A percentile compares a stretch with the other conserved stretches of the same genome.
Conservation (phyloP, 1,284 basidiomycete species). For the Psilocybe mexicana region DNA sequence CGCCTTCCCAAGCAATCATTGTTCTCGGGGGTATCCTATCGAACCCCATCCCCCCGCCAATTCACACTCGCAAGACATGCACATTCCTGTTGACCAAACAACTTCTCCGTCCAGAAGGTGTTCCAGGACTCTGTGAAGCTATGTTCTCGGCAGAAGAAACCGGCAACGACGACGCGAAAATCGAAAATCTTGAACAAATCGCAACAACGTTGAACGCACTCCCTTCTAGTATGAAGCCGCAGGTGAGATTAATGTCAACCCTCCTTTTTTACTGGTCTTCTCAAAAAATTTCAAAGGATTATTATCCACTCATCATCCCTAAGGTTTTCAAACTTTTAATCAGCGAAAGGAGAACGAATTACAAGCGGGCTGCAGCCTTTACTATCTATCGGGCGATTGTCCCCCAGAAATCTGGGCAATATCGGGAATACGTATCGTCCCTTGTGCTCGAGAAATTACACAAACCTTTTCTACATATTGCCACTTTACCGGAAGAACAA, state of each 20-base stretch:
- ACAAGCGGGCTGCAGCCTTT: slow-evolving; percentile 68
- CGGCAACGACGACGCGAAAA: slow-evolving; percentile 47
- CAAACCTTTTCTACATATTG: slow-evolving; percentile 32
- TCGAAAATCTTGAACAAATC: slow-evolving; percentile 71
- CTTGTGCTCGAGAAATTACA: slow-evolving; percentile 34
- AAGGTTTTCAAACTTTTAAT: slow-evolving; percentile 48
- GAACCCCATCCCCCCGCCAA: slow-evolving; percentile 38
- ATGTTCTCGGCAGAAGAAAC: slow-evolving; percentile 64
- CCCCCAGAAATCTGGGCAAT: slow-evolving; percentile 27
- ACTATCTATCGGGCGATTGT: slow-evolving; percentile 64
- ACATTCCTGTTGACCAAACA: slow-evolving; percentile 64
- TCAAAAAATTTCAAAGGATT: slow-evolving; percentile 47
- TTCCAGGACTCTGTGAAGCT: slow-evolving; percentile 64
- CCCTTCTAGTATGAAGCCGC: slow-evolving; percentile 51
- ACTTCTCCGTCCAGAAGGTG: slow-evolving; percentile 64
- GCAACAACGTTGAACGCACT: slow-evolving; percentile 56
- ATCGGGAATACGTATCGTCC: slow-evolving; percentile 34
- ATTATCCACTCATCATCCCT: slow-evolving; percentile 56
- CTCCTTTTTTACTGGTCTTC: slow-evolving; percentile 1
- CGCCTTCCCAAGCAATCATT: slow-evolving; percentile 63
- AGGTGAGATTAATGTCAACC: slow-evolving; percentile 43
- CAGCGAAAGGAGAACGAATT: slow-evolving; percentile 26
- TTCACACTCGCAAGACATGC: slow-evolving; percentile 59
- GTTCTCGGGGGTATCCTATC: slow-evolving; percentile 57
- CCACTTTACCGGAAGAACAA: slow-evolving; percentile 11